phyloP scores from a whole-genome alignment of 2,329 filamentous ascomycete species.

The Tolypocladium amazonense region DNA sequence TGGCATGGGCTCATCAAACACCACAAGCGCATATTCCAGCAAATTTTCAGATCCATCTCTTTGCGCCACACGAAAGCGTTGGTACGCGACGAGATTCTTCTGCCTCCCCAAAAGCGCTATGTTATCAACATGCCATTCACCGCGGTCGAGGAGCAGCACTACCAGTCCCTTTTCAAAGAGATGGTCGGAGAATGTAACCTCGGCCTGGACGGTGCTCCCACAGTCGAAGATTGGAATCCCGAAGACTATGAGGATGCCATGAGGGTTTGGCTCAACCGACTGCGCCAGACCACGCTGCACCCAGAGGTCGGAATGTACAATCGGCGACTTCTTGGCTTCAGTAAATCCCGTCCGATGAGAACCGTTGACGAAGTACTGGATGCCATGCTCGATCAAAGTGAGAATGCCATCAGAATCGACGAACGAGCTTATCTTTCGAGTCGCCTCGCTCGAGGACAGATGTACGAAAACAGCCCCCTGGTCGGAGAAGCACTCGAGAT shows the following conservation, averaged over 20 bases:
- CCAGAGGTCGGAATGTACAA: slow-evolving; percentile 67
- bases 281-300: slow-evolving; percentile 78
- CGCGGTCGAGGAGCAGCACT: slow-evolving; percentile 83
- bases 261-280: slow-evolving; percentile 65
- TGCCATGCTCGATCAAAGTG: slow-evolving; percentile 83
- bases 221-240: slow-evolving; percentile 52
- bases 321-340: slow-evolving; percentile 50
- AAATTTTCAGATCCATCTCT: slow-evolving; percentile 61
- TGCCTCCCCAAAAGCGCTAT: slow-evolving; percentile 77
- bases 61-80: slow-evolving; percentile 78
- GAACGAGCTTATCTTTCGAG: slow-evolving; percentile 55
- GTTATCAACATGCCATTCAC: slow-evolving; percentile 87
- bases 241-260: slow-evolving; percentile 59
- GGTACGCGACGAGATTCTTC: slow-evolving; percentile 64
- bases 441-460: slow-evolving; percentile 61
- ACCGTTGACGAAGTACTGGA: slow-evolving; percentile 81
- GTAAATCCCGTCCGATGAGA: slow-evolving; percentile 55
- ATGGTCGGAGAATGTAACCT: slow-evolving; percentile 65
- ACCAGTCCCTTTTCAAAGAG: slow-evolving; percentile 61
- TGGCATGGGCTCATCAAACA: slow-evolving; percentile 58
- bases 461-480: slow-evolving; percentile 64
- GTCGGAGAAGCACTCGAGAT: slow-evolving; percentile 58
- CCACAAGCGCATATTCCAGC: slow-evolving; percentile 54
- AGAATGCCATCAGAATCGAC: slow-evolving; percentile 53
- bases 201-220: slow-evolving; percentile 50